Evolutionary conservation across 2,329 filamentous ascomycete species (phyloP).

Genomic region (Akanthomyces muscarius): DNA sequence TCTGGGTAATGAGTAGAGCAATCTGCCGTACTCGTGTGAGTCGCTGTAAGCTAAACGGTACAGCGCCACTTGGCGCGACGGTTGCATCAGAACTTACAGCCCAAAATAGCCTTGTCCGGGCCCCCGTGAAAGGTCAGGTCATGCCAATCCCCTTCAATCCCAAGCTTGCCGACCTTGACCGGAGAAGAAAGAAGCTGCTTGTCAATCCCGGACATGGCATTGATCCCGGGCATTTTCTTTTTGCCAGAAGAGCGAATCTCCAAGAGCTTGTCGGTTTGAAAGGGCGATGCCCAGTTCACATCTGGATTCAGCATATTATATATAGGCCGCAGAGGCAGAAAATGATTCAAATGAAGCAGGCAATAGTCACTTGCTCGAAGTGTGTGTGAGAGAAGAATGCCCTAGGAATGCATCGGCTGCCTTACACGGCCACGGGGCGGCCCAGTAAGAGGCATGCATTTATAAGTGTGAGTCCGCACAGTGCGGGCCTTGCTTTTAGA

Average conservation of each 20-base stretch:
- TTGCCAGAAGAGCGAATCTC: conserved; percentile 56
- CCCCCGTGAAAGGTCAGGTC: conserved; percentile 60
- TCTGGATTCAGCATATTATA: conserved; percentile 19
- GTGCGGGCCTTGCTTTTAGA: not conserved
- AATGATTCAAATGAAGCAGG: not conserved
- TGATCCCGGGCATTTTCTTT: conserved; percentile 49
- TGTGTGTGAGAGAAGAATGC: conserved; percentile 1
- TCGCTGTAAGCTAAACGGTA: not conserved
- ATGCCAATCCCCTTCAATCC: conserved; percentile 58
- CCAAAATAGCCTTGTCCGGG: conserved; percentile 59
- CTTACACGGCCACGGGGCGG: conserved; percentile 6
- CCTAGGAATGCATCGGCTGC: not conserved
- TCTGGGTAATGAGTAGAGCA: conserved; percentile 54
- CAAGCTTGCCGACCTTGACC: conserved; percentile 43
- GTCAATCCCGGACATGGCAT: conserved; percentile 53
- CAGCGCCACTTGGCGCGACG: not conserved
- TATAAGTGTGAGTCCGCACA: conserved; percentile 11
- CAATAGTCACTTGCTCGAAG: not conserved
- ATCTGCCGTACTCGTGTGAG: conserved; percentile 37
- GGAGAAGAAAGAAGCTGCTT: conserved; percentile 43
- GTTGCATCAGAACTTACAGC: conserved; percentile 37
- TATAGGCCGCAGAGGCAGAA: not conserved
- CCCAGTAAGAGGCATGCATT: not conserved
- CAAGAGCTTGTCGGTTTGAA: conserved; percentile 46
- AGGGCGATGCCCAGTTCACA: conserved; percentile 39